These are phyloP conservation scores for Rhodamnia rubescens DNA, from an alignment of 345 rosid species.

Conservation along the genomic window DNA sequence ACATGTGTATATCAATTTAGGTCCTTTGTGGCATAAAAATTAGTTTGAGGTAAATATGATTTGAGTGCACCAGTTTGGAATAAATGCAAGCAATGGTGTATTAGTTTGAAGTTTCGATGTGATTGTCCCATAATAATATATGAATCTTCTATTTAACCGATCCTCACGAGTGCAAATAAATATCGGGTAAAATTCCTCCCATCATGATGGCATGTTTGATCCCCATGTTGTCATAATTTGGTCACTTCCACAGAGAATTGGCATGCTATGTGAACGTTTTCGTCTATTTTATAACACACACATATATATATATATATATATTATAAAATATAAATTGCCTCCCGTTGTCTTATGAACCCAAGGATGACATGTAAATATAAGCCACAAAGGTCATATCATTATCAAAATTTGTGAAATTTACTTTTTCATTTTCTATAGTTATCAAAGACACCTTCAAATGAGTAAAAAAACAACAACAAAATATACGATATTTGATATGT, in stretches of 20 bases:
- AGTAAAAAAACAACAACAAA: neutral
- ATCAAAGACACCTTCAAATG: neutral
- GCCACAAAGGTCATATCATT: neutral
- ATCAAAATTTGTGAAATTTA: neutral
- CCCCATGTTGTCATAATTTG: neutral
- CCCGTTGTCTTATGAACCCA: neutral
- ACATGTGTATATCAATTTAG: too few species aligned
- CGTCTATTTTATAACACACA: neutral
- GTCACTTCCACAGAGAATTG: neutral
- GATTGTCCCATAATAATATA: neutral
- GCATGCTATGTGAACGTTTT: neutral
- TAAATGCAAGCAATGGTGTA: fast-evolving
- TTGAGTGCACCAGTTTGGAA: fast-evolving
- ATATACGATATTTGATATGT: neutral
- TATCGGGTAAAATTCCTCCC: neutral
- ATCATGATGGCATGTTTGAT: neutral
- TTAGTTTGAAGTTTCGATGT: neutral
- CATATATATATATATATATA: too few species aligned
- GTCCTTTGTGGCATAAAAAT: too few species aligned
- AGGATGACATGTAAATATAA: neutral
- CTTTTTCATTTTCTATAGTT: neutral
- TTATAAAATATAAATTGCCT: neutral
- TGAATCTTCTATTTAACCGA: neutral
- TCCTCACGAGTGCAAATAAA: neutral
- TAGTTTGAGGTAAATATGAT: neutral